Percentiles rank a stretch among this genome's conserved stretches.
These are phyloP conservation scores for Cutaneotrichosporon arboriforme DNA, from an alignment of 1,284 basidiomycete species.

Conservation along the genomic window DNA sequence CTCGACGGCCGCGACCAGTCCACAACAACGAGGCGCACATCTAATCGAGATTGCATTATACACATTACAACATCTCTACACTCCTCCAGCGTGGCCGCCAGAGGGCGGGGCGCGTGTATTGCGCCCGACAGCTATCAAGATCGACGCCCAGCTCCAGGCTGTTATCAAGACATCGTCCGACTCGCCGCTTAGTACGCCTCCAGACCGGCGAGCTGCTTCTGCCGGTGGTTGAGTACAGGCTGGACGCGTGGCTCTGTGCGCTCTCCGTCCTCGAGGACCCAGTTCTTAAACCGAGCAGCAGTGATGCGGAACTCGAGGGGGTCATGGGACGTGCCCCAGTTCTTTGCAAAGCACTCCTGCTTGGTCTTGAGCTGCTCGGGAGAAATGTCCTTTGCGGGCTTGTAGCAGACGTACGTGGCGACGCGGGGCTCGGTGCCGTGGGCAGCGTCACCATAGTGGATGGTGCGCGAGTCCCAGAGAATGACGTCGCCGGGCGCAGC, in stretches of 20 bases:
- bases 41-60: too few relatives aligned
- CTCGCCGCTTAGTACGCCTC: constrained; percentile 18
- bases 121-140: not conserved
- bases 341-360: constrained; percentile 23
- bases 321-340: constrained; percentile 32
- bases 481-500: constrained; percentile 37
- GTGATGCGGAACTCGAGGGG: constrained; percentile 30
- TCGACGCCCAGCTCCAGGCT: not conserved
- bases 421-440: constrained; percentile 30
- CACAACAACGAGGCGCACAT: too few relatives aligned
- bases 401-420: constrained; percentile 43
- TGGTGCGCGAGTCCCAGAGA: constrained; percentile 31
- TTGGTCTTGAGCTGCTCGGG: constrained; percentile 22
- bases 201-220: constrained; percentile 24
- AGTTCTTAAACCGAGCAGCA: constrained; percentile 7
- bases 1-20: too few relatives aligned
- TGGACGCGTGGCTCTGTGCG: constrained; percentile 10
- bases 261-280: constrained; percentile 26
- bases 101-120: not conserved
- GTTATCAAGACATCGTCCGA: not conserved
- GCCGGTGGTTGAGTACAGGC: constrained; percentile 22
- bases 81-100: not conserved
- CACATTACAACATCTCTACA: too few relatives aligned
- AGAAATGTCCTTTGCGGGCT: constrained; percentile 29
- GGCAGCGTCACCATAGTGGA: constrained; percentile 37